These are phyloP conservation scores for Pestalotiopsis sp. DNA, from an alignment of 2,329 filamentous ascomycete species.

Conservation along the genomic window DNA sequence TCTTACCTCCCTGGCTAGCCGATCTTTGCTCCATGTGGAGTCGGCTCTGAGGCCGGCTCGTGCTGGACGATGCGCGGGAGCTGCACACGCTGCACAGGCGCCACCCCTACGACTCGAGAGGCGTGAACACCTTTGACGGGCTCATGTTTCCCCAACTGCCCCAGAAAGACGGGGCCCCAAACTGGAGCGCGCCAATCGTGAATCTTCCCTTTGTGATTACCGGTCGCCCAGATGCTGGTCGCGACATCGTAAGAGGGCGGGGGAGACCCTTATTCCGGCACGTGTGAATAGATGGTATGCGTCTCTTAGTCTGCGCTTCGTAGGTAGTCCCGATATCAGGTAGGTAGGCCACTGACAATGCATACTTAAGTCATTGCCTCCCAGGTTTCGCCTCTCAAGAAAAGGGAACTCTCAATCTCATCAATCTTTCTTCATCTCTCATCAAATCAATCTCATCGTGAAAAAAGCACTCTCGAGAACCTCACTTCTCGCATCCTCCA, in stretches of 20 bases:
- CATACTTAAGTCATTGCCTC: neutral
- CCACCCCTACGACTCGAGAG: neutral
- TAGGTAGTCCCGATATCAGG: neutral
- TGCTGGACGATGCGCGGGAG: neutral
- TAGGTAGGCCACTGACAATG: neutral
- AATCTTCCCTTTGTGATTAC: slow-evolving; percentile 1
- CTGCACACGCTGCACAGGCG: neutral
- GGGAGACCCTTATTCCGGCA: neutral
- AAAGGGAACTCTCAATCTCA: neutral
- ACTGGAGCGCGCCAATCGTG: neutral
- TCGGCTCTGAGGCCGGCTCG: neutral
- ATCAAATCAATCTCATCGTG: neutral
- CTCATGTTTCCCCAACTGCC: slow-evolving; percentile 11
- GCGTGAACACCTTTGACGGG: neutral
- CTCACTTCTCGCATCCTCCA: neutral
- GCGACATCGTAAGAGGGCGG: neutral
- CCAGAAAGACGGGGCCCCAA: neutral
- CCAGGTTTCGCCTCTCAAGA: neutral
- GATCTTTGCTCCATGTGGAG: slow-evolving; percentile 3
- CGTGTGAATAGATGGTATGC: neutral
- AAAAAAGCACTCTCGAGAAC: neutral
- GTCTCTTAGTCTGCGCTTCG: neutral
- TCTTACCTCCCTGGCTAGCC: neutral
- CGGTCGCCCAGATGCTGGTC: neutral
- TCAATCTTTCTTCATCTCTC: neutral